Evolutionary conservation across 2,329 filamentous ascomycete genomes (phyloP), one percentile per base, ranked within the genome.

Genomic region (Paraconiothyrium brasiliense): DNA sequence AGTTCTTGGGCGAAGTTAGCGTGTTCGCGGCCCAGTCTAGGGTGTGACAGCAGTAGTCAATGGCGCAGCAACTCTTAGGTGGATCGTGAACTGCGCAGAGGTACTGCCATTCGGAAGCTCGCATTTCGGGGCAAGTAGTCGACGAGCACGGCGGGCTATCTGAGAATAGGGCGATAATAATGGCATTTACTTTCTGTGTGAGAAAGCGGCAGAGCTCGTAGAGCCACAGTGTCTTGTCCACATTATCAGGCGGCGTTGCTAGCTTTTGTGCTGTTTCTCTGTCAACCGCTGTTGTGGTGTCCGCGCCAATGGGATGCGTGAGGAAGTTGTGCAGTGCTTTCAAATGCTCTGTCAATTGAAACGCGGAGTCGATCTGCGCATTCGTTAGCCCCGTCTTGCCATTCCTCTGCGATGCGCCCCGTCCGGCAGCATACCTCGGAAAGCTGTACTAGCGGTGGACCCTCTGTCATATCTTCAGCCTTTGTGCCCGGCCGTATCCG

Each of bases 41-140:
- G 0, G 95, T 99, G 78, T 99, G 95, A 78, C 94, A 98, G 85
- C 94, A 97, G 82, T 99, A 99, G 81, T 99, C 95, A 75, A 99
- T 97, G 55, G 95, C 95, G 79, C 94, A 97, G 83, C 95, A 99
- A 72, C 91, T 92, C 82, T 98, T 98, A 52, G 95, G 95, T 54
- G 93, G 91, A 76, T 98, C 94, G 78, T 99, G 95, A 3, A 98
- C 95, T 54, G 95, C 95, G 82, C 95, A 99, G 51, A 99, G 88
- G 75, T 98, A 99, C 81, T 99, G 95, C 95, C 95, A 99, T 83
- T 99, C 94, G 34, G 92, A 95, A 2, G 95, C 95, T 75, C 95
- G 93, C 95, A 99, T 99, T 81, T 99, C 95, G 35, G 94, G 93
- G 74, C 95, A 99, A 1, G 95, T 97, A 66, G 86, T 85, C 14